These are phyloP conservation scores for Cutaneotrichosporon sp. DNA, from an alignment of 1,284 basidiomycete species.

Conservation along the genomic window DNA sequence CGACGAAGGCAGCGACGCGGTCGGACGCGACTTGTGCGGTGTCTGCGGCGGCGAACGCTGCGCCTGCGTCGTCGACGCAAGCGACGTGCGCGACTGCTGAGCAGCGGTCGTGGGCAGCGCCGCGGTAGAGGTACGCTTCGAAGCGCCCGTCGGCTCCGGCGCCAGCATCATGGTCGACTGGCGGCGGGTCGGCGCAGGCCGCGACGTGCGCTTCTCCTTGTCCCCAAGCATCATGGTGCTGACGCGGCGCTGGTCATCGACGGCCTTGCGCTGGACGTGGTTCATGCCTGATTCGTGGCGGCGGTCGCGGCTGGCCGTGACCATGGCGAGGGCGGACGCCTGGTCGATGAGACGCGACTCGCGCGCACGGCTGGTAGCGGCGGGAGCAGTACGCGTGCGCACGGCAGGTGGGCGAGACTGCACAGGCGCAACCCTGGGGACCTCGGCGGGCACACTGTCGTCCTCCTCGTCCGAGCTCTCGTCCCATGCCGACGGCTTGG, in stretches of 20 bases:
- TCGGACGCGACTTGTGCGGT: conserved; percentile 1
- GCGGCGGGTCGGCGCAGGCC: conserved; percentile 2
- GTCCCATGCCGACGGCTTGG: conserved; percentile 15
- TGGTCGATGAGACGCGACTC: conserved; percentile 23
- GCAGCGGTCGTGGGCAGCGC: not conserved
- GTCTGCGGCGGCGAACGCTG: conserved; percentile 3
- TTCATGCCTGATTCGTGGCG: conserved; percentile 25
- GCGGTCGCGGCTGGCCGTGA: conserved; percentile 31
- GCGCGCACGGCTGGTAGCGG: conserved; percentile 22
- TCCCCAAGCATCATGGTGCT: conserved; percentile 10
- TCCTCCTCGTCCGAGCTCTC: conserved; percentile 21
- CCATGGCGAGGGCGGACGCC: conserved; percentile 24
- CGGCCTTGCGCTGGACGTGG: conserved; percentile 28
- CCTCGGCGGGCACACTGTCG: conserved; percentile 12
- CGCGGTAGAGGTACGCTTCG: not conserved
- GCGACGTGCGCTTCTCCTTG: not conserved
- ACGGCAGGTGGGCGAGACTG: conserved; percentile 5
- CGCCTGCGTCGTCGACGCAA: not conserved
- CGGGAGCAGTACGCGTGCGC: conserved; percentile 18
- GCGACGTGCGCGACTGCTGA: conserved; percentile 1
- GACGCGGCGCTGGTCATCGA: conserved; percentile 12
- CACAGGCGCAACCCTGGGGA: not conserved
- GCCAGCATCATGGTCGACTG: conserved; percentile 4
- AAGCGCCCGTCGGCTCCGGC: not conserved
- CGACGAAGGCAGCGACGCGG: conserved; percentile 13